Evolutionary conservation across 768 basidiomycete species (phyloP).

Genomic region (Phylloporus rhodoxanthus): DNA sequence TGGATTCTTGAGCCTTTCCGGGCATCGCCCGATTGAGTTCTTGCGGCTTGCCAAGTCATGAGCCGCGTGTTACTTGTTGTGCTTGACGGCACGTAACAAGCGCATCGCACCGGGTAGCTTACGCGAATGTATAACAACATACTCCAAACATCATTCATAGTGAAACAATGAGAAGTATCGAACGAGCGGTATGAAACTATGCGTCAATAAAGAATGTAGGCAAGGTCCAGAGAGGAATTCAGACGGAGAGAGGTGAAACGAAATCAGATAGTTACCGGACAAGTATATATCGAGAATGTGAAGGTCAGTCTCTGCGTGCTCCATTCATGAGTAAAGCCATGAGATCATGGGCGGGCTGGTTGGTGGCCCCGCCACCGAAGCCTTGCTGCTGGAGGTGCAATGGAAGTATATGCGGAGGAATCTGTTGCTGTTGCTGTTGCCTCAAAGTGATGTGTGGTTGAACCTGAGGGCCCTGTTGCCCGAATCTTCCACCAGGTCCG

Average conservation of each 20-base stretch:
- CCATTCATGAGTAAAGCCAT: conserved; percentile 83
- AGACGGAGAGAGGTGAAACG: conserved; percentile 6
- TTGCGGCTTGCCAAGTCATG: conserved; percentile 9
- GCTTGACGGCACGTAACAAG: conserved; percentile 8
- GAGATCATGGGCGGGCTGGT: conserved; percentile 63
- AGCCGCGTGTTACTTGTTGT: background rate
- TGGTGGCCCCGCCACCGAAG: conserved; percentile 39
- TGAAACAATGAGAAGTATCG: conserved; percentile 21
- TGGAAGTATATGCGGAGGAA: conserved; percentile 47
- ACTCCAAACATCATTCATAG: conserved; percentile 21
- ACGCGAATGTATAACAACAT: conserved; percentile 1
- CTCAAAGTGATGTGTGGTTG: conserved; percentile 30
- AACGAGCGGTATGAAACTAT: conserved; percentile 24
- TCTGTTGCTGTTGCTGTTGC: conserved; percentile 43
- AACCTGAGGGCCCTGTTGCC: conserved; percentile 29
- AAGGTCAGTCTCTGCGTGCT: conserved; percentile 54
- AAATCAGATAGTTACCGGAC: conserved; percentile 11
- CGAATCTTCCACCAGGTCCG: conserved; percentile 40
- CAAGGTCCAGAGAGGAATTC: conserved; percentile 20
- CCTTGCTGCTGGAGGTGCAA: conserved; percentile 62
- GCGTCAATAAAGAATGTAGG: conserved; percentile 30
- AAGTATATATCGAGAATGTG: conserved; percentile 12
- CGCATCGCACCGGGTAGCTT: conserved; percentile 6
- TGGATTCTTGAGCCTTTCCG: conserved; percentile 12
- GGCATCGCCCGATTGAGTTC: conserved; percentile 8